These are phyloP conservation scores for Pichia sp. DNA, from an alignment of 1,139 yeast species.

Conservation along the genomic window DNA sequence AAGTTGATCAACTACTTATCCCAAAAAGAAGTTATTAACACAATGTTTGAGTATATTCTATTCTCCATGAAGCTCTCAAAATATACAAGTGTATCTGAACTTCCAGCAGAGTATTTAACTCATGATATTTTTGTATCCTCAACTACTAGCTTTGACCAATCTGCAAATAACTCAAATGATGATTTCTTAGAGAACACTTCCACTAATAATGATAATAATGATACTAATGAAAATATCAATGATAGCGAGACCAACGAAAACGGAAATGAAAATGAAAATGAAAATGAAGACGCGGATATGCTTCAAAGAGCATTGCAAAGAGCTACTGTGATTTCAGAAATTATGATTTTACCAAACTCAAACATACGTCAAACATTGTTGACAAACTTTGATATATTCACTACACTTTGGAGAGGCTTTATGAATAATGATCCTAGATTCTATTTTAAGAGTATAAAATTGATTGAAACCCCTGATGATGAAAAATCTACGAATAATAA, in stretches of 20 bases:
- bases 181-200: slow-evolving; percentile 7
- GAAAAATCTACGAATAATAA: slow-evolving; percentile 4
- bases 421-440: slow-evolving; percentile 25
- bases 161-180: slow-evolving; percentile 9
- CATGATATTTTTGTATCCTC: slow-evolving; percentile 12
- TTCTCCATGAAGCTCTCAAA: slow-evolving; percentile 25
- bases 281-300: slow-evolving; percentile 13
- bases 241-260: slow-evolving; percentile 11
- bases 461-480: slow-evolving; percentile 8
- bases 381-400: slow-evolving; percentile 21
- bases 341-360: slow-evolving; percentile 22
- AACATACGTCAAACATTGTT: slow-evolving; percentile 21
- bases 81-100: neutral
- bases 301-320: slow-evolving; percentile 20
- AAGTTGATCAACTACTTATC: slow-evolving; percentile 73
- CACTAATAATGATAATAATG: slow-evolving; percentile 1
- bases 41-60: slow-evolving; percentile 63
- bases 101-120: slow-evolving; percentile 15
- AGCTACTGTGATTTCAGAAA: slow-evolving; percentile 26
- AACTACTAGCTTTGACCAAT: neutral
- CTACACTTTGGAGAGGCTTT: slow-evolving; percentile 32
- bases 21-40: slow-evolving; percentile 59
- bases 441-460: slow-evolving; percentile 18
- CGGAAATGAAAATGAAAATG: slow-evolving; percentile 8
- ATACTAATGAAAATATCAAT: neutral